Evolutionary conservation across 2,329 filamentous ascomycete species (phyloP), one percentile per base, ranked within the genome.

Genomic region (Helotiales sp.): DNA sequence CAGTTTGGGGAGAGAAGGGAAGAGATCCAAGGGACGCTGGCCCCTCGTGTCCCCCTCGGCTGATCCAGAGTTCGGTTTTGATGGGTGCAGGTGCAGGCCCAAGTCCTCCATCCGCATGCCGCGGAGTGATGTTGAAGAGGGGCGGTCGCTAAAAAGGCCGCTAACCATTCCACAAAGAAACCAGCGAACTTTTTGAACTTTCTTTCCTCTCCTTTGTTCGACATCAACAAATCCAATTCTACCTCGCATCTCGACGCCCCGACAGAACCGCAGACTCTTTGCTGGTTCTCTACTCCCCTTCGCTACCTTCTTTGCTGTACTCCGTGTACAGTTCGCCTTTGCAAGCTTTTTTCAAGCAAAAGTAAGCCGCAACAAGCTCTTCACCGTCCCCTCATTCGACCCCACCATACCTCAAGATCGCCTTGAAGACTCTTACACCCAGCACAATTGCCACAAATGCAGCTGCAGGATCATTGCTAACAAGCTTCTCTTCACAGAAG

Each of bases 371-470:
- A 25, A 25, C 40, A 46, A 56, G 47, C 44, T 47, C 53, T 58
- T 59, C 56, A 59, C 59, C 54, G 54, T 58, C 50, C 55, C n/a
- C 57, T 58, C 57, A 25, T 52, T 59, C 40, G 51, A 62, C 60
- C 60, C 60, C 60, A 59, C 60, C 59, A 60, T 56, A 27, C 49
- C 54, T 36, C 31, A 44, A 31, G 17, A 48, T 47, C 42, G 22
- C 22, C 15, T 4, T 8, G 22, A 27, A 25, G n/a, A 29, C 29
- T 27, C 27, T 9, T n/a, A 31, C 27, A 24, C 30, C 46, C 5
- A 30, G 25, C 25, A 33, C 46, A 19, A 31, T 48, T 48, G 25
- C 15, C 31, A 8, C 25, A 30, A 31, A 8, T 31, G 17, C 19
- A 19, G 24, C 15, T 44, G 40, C 22, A 50, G 34, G 27, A 22